phyloP scores from a whole-genome alignment of 768 basidiomycete genomes.

The Pulveroboletus sp. region DNA sequence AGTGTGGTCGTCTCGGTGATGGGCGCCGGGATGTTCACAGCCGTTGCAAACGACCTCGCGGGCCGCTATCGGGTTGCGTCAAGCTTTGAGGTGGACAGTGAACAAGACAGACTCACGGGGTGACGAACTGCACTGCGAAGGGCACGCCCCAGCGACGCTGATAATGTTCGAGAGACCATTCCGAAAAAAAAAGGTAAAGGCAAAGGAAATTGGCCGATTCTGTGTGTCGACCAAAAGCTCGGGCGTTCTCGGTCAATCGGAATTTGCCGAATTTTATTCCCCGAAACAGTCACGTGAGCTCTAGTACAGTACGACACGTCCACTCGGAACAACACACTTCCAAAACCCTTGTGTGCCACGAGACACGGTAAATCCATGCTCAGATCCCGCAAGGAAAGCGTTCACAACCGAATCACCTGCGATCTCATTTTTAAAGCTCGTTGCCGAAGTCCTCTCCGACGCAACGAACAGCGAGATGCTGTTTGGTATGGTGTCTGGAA shows the following conservation, averaged over 20 bases:
- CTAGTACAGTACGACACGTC: not conserved
- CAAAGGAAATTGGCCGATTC: constrained; percentile 6
- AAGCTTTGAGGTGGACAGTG: not conserved
- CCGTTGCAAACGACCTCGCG: constrained; percentile 73
- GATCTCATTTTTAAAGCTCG: not conserved
- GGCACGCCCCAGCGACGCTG: constrained; percentile 41
- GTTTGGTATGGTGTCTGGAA: constrained; percentile 2
- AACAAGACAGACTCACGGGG: constrained; percentile 27
- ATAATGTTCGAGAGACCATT: constrained; percentile 48
- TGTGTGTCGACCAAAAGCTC: constrained; percentile 17
- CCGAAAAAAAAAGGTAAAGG: constrained; percentile 31
- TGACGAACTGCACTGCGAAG: constrained; percentile 38
- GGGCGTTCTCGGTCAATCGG: constrained; percentile 33
- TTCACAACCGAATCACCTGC: constrained; percentile 1
- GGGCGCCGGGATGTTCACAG: constrained; percentile 62
- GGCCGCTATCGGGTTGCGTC: constrained; percentile 37
- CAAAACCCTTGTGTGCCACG: constrained; percentile 33
- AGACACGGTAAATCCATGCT: constrained; percentile 49
- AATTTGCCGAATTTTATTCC: constrained; percentile 20
- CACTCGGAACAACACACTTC: constrained; percentile 43
- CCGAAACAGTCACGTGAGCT: constrained; percentile 17
- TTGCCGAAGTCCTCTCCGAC: constrained; percentile 14
- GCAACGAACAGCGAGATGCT: constrained; percentile 25
- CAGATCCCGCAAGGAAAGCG: constrained; percentile 48
- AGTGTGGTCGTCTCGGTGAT: constrained; percentile 90